These are phyloP conservation scores for Tulasnella sp. DNA, from an alignment of 768 basidiomycete genomes.

Conservation along the genomic window DNA sequence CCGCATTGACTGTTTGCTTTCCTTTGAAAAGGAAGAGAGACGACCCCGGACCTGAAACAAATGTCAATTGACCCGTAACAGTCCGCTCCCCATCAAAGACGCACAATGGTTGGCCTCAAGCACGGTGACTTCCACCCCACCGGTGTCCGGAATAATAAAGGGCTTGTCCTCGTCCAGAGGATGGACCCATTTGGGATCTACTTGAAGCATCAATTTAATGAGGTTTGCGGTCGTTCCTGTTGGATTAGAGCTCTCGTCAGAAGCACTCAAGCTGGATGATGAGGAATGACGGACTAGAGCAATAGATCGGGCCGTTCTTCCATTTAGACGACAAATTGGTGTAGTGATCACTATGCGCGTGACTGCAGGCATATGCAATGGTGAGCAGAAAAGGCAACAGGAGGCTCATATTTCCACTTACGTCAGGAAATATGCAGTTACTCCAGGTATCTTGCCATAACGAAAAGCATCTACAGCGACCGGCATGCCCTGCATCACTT, in stretches of 20 bases:
- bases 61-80: background rate
- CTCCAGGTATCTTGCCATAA: slow-evolving; percentile 81
- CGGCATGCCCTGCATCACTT: slow-evolving; percentile 87
- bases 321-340: slow-evolving; percentile 82
- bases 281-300: slow-evolving; percentile 42
- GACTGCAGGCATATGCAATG: slow-evolving; percentile 37
- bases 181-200: slow-evolving; percentile 81
- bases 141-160: slow-evolving; percentile 64
- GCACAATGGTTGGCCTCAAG: slow-evolving; percentile 96
- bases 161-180: slow-evolving; percentile 73
- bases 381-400: background rate
- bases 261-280: background rate
- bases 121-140: slow-evolving; percentile 78
- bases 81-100: slow-evolving; percentile 14
- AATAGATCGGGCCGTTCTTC: slow-evolving; percentile 91
- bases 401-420: slow-evolving; percentile 36
- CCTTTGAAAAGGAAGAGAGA: slow-evolving; percentile 93
- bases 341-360: slow-evolving; percentile 96
- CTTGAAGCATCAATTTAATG: slow-evolving; percentile 81
- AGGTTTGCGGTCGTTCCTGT: slow-evolving; percentile 60
- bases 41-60: slow-evolving; percentile 59
- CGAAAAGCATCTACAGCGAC: slow-evolving; percentile 96
- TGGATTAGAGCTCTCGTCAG: background rate
- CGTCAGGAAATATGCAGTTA: slow-evolving; percentile 90
- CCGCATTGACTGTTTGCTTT: slow-evolving; percentile 75